Conservation (phyloP, 2,329 filamentous ascomycete species). For the Mollisia scopiformis region DNA sequence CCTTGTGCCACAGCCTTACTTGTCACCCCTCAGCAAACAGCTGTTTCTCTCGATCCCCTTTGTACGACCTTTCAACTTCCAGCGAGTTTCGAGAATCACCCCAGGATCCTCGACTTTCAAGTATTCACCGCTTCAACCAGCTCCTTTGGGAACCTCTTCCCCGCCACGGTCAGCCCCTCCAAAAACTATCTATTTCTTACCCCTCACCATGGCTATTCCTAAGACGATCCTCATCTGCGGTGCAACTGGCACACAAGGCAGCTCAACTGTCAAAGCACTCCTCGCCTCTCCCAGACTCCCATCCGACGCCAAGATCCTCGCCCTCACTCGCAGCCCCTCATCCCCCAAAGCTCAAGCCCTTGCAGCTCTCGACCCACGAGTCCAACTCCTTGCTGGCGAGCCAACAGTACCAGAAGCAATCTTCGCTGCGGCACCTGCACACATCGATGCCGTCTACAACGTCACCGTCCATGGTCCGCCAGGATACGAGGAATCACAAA, state of each 20-base stretch:
- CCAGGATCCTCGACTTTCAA: background rate
- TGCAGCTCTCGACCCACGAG: slow-evolving; percentile 43
- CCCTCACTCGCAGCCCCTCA: slow-evolving; percentile 60
- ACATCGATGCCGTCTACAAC: slow-evolving; percentile 57
- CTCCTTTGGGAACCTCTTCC: background rate
- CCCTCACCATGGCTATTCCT: slow-evolving; percentile 34
- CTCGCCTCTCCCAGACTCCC: slow-evolving; percentile 36
- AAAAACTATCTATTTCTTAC: background rate
- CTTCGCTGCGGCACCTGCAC: slow-evolving; percentile 46
- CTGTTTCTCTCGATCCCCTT: background rate
- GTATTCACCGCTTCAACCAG: no score
- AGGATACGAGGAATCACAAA: slow-evolving; percentile 53
- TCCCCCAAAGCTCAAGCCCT: slow-evolving; percentile 51
- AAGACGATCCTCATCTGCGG: slow-evolving; percentile 38
- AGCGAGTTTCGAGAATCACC: background rate
- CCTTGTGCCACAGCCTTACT: background rate
- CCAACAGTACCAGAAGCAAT: slow-evolving; percentile 50
- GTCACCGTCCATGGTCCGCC: slow-evolving; percentile 40
- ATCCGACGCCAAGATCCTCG: slow-evolving; percentile 34
- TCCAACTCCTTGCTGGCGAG: slow-evolving; percentile 56
- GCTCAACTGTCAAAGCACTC: slow-evolving; percentile 37
- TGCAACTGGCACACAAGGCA: slow-evolving; percentile 41
- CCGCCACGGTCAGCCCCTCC: background rate
- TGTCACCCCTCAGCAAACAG: background rate
- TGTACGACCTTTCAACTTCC: background rate